These are phyloP conservation scores for Xylaria nigripes DNA, from an alignment of 495 filamentous ascomycete genomes.

Conservation along the genomic window DNA sequence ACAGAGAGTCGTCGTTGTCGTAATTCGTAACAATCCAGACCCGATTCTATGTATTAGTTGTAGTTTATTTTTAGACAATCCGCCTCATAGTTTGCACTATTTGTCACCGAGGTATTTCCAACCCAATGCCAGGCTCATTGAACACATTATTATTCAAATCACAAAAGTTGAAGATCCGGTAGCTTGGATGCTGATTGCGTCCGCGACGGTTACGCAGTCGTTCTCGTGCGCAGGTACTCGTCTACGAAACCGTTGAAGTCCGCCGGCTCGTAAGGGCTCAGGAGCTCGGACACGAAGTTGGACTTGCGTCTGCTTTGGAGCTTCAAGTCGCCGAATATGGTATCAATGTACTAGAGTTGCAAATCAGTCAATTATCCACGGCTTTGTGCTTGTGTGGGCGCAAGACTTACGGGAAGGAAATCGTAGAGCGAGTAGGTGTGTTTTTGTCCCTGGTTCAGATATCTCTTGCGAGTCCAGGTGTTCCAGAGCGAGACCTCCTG, in stretches of 20 bases:
- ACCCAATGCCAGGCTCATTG: no score
- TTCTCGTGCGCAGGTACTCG: constrained; percentile 6
- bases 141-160: no score
- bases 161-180: no score
- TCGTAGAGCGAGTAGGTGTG: constrained; percentile 21
- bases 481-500: constrained; percentile 31
- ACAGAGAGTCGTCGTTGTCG: no score
- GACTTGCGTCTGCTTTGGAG: constrained; percentile 13
- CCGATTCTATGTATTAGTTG: no score
- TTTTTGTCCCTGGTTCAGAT: constrained; percentile 23
- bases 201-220: neutral
- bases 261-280: constrained; percentile 11
- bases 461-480: constrained; percentile 33
- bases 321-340: constrained; percentile 12
- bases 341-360: constrained; percentile 18
- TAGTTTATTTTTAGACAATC: no score
- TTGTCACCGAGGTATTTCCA: no score
- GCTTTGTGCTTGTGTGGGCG: no score
- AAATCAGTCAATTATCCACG: constrained; percentile 3
- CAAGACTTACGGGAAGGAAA: constrained; percentile 16
- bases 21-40: no score
- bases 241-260: constrained; percentile 19
- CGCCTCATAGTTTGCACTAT: no score
- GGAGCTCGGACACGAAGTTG: constrained; percentile 10
- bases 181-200: no score